phyloP scores from a whole-genome alignment of 2,329 filamentous ascomycete species.

The Xylaria digitata region DNA sequence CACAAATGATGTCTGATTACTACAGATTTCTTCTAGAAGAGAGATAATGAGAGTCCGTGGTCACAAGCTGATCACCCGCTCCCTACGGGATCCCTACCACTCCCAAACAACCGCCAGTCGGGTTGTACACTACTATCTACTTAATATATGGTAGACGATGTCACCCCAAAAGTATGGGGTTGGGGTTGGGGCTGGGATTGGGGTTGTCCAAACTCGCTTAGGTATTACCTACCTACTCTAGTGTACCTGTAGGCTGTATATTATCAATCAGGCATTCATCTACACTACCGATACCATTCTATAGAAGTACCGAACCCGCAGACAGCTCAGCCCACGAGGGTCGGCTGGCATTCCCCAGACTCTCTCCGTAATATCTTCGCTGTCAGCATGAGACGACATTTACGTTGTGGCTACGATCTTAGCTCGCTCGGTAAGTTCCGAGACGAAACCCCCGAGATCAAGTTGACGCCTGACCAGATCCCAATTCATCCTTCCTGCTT shows the following conservation, averaged over 20 bases:
- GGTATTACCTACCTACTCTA: conserved; percentile 1
- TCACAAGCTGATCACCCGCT: conserved; percentile 2
- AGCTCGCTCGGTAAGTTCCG: conserved; percentile 24
- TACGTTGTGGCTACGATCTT: not conserved
- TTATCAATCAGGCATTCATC: not conserved
- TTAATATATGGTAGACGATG: conserved; percentile 13
- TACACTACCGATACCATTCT: not conserved
- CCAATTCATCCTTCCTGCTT: conserved; percentile 10
- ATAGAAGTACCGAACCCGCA: conserved; percentile 25
- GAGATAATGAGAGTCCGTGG: conserved; percentile 7
- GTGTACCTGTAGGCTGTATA: not conserved
- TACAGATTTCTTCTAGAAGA: conserved; percentile 35
- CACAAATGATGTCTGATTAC: not conserved
- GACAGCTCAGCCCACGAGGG: conserved; percentile 1
- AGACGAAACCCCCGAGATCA: not conserved
- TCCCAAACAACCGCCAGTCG: conserved; percentile 6
- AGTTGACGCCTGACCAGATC: conserved; percentile 28
- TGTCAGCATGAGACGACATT: conserved; percentile 12
- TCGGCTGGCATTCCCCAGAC: conserved; percentile 24
- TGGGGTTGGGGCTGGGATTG: no score
- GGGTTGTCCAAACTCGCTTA: conserved; percentile 16
- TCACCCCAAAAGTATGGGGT: conserved; percentile 10
- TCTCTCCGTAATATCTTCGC: conserved; percentile 3
- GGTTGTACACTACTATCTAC: not conserved
- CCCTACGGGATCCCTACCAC: not conserved